Evolutionary conservation across 2,329 filamentous ascomycete genomes (phyloP), one percentile per base, ranked within the genome.

Genomic region (Nemania bipapillata): DNA sequence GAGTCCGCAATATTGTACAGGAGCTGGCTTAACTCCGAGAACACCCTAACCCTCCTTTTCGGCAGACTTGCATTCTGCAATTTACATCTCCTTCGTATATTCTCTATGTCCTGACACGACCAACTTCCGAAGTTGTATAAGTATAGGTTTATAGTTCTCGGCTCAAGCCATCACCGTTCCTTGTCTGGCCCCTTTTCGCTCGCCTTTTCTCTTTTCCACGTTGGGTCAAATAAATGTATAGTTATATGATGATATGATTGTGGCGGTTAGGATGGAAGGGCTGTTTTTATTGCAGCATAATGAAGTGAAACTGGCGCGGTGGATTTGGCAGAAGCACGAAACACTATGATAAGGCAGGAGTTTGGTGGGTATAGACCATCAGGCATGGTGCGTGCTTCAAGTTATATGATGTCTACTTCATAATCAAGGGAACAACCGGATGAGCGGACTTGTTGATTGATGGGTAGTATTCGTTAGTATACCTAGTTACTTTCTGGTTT

Each of bases 1-100:
- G 57, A 26, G 35, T 73, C 12, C 65, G 63, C 53, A 67, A 63
- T 11, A 60, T 71, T 15, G 40, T 67, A 22, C 69, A 72, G 28
- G 70, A 72, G 50, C 28, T 72, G 40, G 58, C 63, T 20, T 28
- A 26, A 3, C 22, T 12, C n/a, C 24, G 6, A 6, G 37, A 6
- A 50, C 3, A 56, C n/a, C 8, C n/a, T 3, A 47, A 22, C 22
- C 37, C 8, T 56, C 52, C 15, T 35, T 52, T 52, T 20, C 22
- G 17, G 20, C 11, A 4, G 28, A 7, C 32, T 37, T 26, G 28
- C n/a, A n/a, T 20, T 32, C n/a, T 62, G 7, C 3, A 20, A 54
- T 45, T n/a, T n/a, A 17, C 15, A 28, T 54, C 11, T 50, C 15
- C 56, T 61, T 60, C 0, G 3, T n/a, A 15, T 30, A 30, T 56